phyloP scores from a whole-genome alignment of 306 rosid genomes.

The Acacia melanoxylon region DNA sequence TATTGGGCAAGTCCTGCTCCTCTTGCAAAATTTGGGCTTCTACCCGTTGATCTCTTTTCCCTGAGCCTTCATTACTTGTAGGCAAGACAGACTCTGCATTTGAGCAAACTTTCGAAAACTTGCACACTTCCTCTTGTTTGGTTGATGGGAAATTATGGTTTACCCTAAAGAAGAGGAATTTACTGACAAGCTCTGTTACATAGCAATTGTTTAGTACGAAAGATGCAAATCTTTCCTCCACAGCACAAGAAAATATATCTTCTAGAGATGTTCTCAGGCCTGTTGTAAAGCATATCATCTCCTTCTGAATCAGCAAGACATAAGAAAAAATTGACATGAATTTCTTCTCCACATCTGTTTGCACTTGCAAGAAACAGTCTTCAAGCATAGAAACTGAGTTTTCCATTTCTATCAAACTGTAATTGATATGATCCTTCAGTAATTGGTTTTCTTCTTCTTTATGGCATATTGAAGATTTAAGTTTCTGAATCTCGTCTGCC shows the following conservation, averaged over 20 bases:
- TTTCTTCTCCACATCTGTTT: slow-evolving; percentile 64
- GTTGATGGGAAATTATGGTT: slow-evolving; percentile 30
- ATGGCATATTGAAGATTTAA: slow-evolving; percentile 47
- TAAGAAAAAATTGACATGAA: slow-evolving; percentile 50
- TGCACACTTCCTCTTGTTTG: slow-evolving; percentile 35
- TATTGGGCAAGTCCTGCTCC: slow-evolving; percentile 44
- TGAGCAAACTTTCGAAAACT: slow-evolving; percentile 33
- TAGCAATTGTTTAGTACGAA: slow-evolving; percentile 58
- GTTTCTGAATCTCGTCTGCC: slow-evolving; percentile 60
- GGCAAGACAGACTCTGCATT: slow-evolving; percentile 32
- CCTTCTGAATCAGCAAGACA: slow-evolving; percentile 44
- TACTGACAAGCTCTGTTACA: slow-evolving; percentile 37
- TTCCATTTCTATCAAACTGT: slow-evolving; percentile 58
- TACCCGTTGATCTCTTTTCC: slow-evolving; percentile 30
- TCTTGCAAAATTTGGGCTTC: slow-evolving; percentile 38
- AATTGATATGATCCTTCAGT: slow-evolving; percentile 51
- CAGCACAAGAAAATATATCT: slow-evolving; percentile 50
- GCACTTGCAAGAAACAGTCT: slow-evolving; percentile 60
- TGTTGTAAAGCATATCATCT: slow-evolving; percentile 45
- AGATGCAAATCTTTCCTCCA: slow-evolving; percentile 52
- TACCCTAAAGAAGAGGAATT: slow-evolving; percentile 32
- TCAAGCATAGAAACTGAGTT: slow-evolving; percentile 59
- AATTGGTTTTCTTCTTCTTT: slow-evolving; percentile 62
- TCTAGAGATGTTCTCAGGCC: slow-evolving; percentile 60
- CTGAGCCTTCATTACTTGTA: slow-evolving; percentile 25